Evolutionary conservation across 164 flowering plant genomes (phyloP).

Genomic region (Tetracentron sinense): DNA sequence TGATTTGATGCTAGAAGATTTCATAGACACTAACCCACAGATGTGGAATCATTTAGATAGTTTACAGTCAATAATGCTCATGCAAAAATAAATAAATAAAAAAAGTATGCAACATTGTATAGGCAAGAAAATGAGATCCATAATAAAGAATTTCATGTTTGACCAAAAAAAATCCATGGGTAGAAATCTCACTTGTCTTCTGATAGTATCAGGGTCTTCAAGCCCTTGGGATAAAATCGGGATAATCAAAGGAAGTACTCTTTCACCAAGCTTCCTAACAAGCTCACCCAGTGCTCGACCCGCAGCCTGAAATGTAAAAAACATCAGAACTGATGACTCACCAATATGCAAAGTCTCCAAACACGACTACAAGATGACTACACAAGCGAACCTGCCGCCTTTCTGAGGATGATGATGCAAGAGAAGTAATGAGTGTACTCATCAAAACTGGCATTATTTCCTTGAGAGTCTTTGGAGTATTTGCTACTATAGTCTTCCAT

Average conservation of each 20-base stretch:
- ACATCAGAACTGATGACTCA: no score
- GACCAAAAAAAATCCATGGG: background rate
- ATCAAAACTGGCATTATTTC: conserved; percentile 98
- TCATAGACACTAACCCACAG: no score
- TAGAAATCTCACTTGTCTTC: conserved; percentile 76
- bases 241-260: conserved; percentile 90
- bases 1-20: no score
- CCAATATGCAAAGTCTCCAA: background rate
- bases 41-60: no score
- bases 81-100: no score
- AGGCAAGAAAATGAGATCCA: no score
- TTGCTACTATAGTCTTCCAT: conserved; percentile 98
- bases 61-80: background rate
- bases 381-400: conserved; percentile 77
- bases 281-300: conserved; percentile 94
- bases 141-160: no score
- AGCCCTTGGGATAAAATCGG: conserved; percentile 84
- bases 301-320: conserved; percentile 61
- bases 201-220: conserved; percentile 60
- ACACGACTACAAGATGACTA: background rate
- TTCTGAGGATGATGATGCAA: conserved; percentile 94
- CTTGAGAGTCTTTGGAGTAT: conserved; percentile 94
- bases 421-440: conserved; percentile 83
- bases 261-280: conserved; percentile 97
- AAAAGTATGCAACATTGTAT: no score